Percentiles rank a stretch among this genome's conserved stretches.
Conservation (phyloP, 1,284 basidiomycete genomes). For the Sporisorium sorghi region DNA sequence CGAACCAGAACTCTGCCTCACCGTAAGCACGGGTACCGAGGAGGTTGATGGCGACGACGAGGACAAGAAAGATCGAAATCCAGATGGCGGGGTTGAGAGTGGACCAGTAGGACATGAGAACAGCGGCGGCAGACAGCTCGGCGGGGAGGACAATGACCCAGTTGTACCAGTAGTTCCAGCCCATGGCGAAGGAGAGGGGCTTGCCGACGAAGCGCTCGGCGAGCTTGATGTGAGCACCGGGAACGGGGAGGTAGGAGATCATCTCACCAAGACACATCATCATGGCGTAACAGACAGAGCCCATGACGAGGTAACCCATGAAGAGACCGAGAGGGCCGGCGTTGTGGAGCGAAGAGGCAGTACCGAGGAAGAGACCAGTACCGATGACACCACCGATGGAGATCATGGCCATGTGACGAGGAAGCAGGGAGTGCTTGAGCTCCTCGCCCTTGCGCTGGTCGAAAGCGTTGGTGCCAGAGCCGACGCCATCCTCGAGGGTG, state of each 20-base stretch:
- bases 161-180: constrained; percentile 76
- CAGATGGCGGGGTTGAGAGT: constrained; percentile 77
- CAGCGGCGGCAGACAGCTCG: constrained; percentile 80
- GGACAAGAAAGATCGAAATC: constrained; percentile 80
- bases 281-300: constrained; percentile 59
- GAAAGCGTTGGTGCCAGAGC: constrained; percentile 33
- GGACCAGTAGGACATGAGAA: constrained; percentile 82
- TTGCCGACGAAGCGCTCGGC: constrained; percentile 83
- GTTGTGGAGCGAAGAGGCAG: constrained; percentile 73
- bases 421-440: constrained; percentile 54
- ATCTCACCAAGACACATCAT: constrained; percentile 71
- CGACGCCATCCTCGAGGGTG: constrained; percentile 47
- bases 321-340: constrained; percentile 71
- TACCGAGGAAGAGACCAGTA: constrained; percentile 77
- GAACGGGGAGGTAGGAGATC: constrained; percentile 73
- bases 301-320: constrained; percentile 69
- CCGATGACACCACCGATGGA: constrained; percentile 55
- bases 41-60: constrained; percentile 81
- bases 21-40: constrained; percentile 73
- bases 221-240: constrained; percentile 82
- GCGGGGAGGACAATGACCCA: constrained; percentile 76
- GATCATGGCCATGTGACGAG: constrained; percentile 57
- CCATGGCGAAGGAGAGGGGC: constrained; percentile 75
- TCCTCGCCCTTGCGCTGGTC: constrained; percentile 55
- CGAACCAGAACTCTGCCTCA: constrained; percentile 71